Base-by-base conservation (phyloP, 2,329 filamentous ascomycete genomes). In the Fusarium chuoi region DNA sequence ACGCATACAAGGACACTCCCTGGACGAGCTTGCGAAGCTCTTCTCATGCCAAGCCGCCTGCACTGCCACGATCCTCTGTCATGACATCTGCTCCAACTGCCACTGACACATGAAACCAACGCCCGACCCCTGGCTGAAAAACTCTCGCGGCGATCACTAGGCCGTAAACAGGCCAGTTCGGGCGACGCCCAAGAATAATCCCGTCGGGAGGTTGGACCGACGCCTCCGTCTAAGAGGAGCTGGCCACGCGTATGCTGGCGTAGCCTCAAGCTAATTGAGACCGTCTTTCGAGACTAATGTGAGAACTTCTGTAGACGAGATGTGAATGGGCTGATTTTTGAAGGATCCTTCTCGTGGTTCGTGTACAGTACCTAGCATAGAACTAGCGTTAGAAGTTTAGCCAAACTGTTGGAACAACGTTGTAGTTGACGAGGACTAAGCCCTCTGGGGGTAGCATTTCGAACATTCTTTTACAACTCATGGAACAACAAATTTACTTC, bases 171-270 rank as follows among this genome's bases (percentile, higher is more conserved):
- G 74, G 44, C 28, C 45, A 28, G 26, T 73, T 70, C 22, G 62
- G 52, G 74, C 74, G 74, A 74, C 18, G 22, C 20, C 52, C n/a
- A 77, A 72, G 62, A 70, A 68, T 67, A 74, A 66, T 30, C 36
- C 36, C 28, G 39, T 28, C 49, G 24, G 49, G 36, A 61, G 60
- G 57, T 49, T 73, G 57, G 68, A 66, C 68, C 64, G 64, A 69
- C 68, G 49, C 30, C 44, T 44, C 52, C 36, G 20, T 61, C 55
- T 60, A n/a, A 62, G 46, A 49, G 60, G 39, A 56, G 35, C 41
- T 49, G 62, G 70, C 71, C 74, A 75, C 73, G 73, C 73, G 73
- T 75, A 74, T 75, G 73, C 73, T 75, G 73, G 70, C 73, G 73
- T 75, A 68, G 68, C 62, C 59, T 68, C 51, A 48, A 48, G 56